phyloP scores from a whole-genome alignment of 202 grass and related monocot species.

The Zoysia matrella region DNA sequence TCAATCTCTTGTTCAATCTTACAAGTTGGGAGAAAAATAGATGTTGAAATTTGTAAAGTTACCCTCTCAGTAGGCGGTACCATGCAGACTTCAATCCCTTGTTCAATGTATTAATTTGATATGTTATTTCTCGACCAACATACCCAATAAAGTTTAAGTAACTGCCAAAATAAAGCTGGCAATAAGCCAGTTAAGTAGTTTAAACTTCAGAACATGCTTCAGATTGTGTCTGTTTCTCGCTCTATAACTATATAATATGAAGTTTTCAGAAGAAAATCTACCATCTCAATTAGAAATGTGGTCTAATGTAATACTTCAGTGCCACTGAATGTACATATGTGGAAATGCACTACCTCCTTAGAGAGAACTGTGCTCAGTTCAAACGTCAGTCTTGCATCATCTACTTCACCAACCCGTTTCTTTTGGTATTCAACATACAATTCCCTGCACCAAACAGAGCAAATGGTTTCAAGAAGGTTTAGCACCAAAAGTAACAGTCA shows the following conservation, averaged over 20 bases:
- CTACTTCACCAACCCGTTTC: constrained; percentile 60
- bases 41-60: constrained; percentile 39
- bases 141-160: constrained; percentile 11
- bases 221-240: background rate
- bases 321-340: constrained; percentile 1
- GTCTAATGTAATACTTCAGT: constrained; percentile 1
- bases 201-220: background rate
- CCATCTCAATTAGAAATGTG: constrained; percentile 11
- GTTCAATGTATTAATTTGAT: constrained; percentile 24
- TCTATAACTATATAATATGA: constrained; percentile 20
- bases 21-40: background rate
- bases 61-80: constrained; percentile 68
- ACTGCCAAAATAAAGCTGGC: background rate
- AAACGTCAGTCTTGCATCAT: constrained; percentile 83
- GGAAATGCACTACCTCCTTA: constrained; percentile 64
- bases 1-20: background rate
- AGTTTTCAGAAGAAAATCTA: constrained; percentile 16
- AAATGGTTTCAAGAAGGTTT: constrained; percentile 15
- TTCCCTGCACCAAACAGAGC: constrained; percentile 52
- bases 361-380: constrained; percentile 88
- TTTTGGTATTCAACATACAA: constrained; percentile 86
- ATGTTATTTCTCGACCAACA: constrained; percentile 14
- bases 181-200: constrained; percentile 9
- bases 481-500: background rate
- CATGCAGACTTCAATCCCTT: constrained; percentile 90